Base-by-base conservation (phyloP, 2,329 filamentous ascomycete species). In the Thielaviopsis populi region DNA sequence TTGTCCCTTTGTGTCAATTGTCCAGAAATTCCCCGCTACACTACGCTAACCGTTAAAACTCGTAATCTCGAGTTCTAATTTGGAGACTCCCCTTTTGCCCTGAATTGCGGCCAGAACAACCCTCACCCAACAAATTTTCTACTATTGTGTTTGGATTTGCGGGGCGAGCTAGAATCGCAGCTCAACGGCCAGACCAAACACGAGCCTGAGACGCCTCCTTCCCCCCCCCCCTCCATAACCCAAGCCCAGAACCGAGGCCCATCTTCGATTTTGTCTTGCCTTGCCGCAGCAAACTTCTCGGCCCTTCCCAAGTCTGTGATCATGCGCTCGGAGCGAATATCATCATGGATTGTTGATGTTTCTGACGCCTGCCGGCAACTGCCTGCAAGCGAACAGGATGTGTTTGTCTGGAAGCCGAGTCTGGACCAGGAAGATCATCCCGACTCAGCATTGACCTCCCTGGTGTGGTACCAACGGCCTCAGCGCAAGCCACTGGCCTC, bases 291-390 rank as follows among this genome's bases (percentile, higher is more conserved):
- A 41, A n/a, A 27, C 6, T 30, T 50, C 46, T 22, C 56, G 10
- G 40, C 59, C 33, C 33, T 37, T 8, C 43, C 24, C n/a, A 27
- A 54, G 19, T 22, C 53, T 33, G 54, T 37, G 15, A 62, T 19
- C 40, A 65, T 65, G 64, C 64, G 64, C 61, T 54, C 64, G 46
- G 64, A 65, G 46, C 60, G 61, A 27, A 58, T 65, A 22, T 53
- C 64, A 22, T 63, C 53, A 46, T 65, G 64, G 64, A 56, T 65
- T 43, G 53, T 24, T 30, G 64, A 65, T 48, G 64, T 65, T 33
- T 43, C 61, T 46, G 48, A 60, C 54, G 64, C 64, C 61, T 65
- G 61, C 40, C 33, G 48, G 30, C 54, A 59, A 24, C 30, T 63
- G 41, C 19, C 61, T 33, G 50, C 53, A 22, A 59, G 54, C 37